A percentile compares a stretch with the other conserved stretches of the same genome.
Conservation (phyloP, 1,139 yeast genomes). For the Zygoascus meyerae region DNA sequence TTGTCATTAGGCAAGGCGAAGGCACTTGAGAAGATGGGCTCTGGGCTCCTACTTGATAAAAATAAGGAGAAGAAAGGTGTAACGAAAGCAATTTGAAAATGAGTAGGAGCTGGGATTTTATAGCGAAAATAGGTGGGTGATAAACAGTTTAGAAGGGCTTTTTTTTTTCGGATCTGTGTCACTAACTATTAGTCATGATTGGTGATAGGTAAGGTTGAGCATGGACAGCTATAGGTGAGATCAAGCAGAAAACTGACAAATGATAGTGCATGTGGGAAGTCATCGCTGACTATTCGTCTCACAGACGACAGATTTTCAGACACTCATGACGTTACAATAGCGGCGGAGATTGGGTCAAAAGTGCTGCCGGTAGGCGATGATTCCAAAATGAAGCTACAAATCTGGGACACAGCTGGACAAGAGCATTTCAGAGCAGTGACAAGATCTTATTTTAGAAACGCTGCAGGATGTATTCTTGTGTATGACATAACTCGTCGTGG, state of each 20-base stretch:
- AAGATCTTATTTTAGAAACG: slow-evolving; percentile 75
- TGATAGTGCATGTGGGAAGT: slow-evolving; percentile 34
- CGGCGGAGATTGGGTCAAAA: slow-evolving; percentile 37
- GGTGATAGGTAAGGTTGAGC: slow-evolving; percentile 23
- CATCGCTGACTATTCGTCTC: slow-evolving; percentile 33
- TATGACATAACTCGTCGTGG: slow-evolving; percentile 82
- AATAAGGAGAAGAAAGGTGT: background rate
- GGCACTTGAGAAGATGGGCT: no score
- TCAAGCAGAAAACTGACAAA: no score
- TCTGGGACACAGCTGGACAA: slow-evolving; percentile 85
- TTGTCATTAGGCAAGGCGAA: no score
- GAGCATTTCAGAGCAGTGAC: slow-evolving; percentile 92
- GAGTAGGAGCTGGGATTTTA: slow-evolving; percentile 22
- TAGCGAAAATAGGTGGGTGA: slow-evolving; percentile 24
- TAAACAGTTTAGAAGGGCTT: background rate
- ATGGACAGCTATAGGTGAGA: background rate
- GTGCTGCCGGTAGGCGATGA: slow-evolving; percentile 29
- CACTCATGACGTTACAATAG: slow-evolving; percentile 35
- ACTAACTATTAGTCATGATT: slow-evolving; percentile 21
- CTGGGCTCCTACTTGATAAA: no score
- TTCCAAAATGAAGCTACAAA: slow-evolving; percentile 22
- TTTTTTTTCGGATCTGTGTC: background rate
- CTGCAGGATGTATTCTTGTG: slow-evolving; percentile 76
- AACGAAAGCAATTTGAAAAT: background rate
- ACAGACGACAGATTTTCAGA: slow-evolving; percentile 35